Conservation (phyloP, 495 filamentous ascomycete genomes). For the Neurospora tetrasperma region DNA sequence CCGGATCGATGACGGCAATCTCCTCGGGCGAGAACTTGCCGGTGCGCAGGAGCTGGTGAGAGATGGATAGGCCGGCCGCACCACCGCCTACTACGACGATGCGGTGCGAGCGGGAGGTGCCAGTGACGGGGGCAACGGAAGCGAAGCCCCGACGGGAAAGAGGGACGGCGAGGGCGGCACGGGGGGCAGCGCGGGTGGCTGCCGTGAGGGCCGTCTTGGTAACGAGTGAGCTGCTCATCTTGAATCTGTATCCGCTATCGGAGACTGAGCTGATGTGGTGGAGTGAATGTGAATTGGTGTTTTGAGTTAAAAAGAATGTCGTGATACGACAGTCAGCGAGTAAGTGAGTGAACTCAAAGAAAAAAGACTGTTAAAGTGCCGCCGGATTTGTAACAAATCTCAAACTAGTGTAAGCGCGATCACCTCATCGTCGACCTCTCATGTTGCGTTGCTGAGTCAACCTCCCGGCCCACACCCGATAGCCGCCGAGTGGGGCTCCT, state of each 20-base stretch:
- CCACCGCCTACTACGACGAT: constrained; percentile 57
- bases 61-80: constrained; percentile 50
- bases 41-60: constrained; percentile 50
- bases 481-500: background rate
- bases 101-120: constrained; percentile 36
- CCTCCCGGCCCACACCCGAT: background rate
- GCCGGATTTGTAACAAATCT: background rate
- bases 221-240: background rate
- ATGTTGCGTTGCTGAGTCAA: background rate
- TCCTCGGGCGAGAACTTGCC: constrained; percentile 48
- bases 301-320: background rate
- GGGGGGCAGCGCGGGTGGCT: background rate
- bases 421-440: background rate
- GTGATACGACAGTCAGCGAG: background rate
- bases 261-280: background rate
- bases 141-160: background rate
- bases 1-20: constrained; percentile 57
- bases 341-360: background rate
- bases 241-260: background rate
- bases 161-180: background rate
- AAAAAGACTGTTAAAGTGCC: background rate
- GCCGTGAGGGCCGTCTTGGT: background rate
- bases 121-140: constrained; percentile 27
- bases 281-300: background rate
- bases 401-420: background rate